A percentile compares a stretch with the other conserved stretches of the same genome.
Conservation (phyloP, 352 stramenopile genomes). For the Phytophthora constricta region DNA sequence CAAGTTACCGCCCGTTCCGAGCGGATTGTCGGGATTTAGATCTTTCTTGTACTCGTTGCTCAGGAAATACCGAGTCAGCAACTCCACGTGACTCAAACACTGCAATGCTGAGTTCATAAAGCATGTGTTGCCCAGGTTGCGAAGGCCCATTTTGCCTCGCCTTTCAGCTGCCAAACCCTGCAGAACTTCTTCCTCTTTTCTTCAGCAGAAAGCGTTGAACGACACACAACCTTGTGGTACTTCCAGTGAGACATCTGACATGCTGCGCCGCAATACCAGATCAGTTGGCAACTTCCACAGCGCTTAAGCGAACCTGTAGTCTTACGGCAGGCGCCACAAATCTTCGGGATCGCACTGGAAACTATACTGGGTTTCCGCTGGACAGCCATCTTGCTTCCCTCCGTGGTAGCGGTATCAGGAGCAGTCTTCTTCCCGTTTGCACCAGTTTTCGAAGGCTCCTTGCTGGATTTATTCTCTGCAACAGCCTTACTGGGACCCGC, state of each 20-base stretch:
- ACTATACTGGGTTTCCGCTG: constrained; percentile 36
- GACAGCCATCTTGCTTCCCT: constrained; percentile 36
- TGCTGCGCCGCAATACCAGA: constrained; percentile 77
- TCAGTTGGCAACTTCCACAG: constrained; percentile 75
- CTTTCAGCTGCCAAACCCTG: constrained; percentile 57
- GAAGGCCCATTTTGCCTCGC: constrained; percentile 79
- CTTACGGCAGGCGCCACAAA: constrained; percentile 71
- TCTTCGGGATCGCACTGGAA: constrained; percentile 48
- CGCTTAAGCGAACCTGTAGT: constrained; percentile 60
- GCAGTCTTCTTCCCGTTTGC: constrained; percentile 22
- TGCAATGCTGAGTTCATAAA: constrained; percentile 87
- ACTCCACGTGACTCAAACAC: constrained; percentile 93
- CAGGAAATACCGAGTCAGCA: constrained; percentile 96
- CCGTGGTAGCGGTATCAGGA: constrained; percentile 6
- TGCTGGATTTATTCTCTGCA: constrained; percentile 25
- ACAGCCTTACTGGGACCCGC: constrained; percentile 19
- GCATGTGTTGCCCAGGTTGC: constrained; percentile 82
- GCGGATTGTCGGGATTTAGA: constrained; percentile 96
- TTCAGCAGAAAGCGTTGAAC: constrained; percentile 38
- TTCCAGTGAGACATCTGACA: constrained; percentile 87
- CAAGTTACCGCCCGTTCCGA: constrained; percentile 95
- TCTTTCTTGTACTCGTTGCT: constrained; percentile 92
- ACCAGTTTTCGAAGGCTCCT: constrained; percentile 8
- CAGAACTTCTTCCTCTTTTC: constrained; percentile 51
- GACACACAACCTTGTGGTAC: constrained; percentile 75